Evolutionary conservation across 2,329 filamentous ascomycete species (phyloP), one percentile per base, ranked within the genome.

Genomic region (Cylindrodendrum hubeiense): DNA sequence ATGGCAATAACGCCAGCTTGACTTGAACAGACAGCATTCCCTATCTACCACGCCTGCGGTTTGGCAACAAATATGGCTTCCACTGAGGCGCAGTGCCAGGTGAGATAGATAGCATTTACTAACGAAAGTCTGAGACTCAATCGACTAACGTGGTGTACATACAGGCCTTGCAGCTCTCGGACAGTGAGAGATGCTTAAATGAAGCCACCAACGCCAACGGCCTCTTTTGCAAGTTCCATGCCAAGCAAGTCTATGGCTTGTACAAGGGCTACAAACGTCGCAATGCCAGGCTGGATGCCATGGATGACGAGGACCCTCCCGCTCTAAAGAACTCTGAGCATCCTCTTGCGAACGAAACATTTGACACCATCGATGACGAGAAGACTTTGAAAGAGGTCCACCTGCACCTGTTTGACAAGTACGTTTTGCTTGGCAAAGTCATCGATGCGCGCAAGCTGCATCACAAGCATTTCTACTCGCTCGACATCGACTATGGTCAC

Each of bases 101-200:
- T 50, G n/a, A 50, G 28, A 22, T 30, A 26, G n/a, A n/a, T n/a
- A 30, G 15, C 37, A 17, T 39, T n/a, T 30, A 19, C 24, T 33
- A 22, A 28, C 22, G n/a, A 10, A 19, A 13, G 15, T 19, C 30
- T 12, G 24, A 13, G 12, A 12, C 33, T 1, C 7, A 17, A 3
- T 33, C 33, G 1, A 65, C 30, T 33, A 6, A 43, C 6, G n/a
- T n/a, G 2, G 21, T 22, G 9, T 2, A 12, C 0, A 2, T 12
- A 43, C 15, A 72, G 69, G 72, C 72, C 28, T 30, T 74, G 8
- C 41, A 60, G 5, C 51, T 72, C 8, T 60, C 66, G 21, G 66
- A 73, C 34, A 58, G 50, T 0, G 55, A 97, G 89, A 68, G 95
- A 91, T 59, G 84, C 87, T 52, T 90, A 78, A 5, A 92, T 87